These are phyloP conservation scores for Nannizzia gypsea DNA, from an alignment of 2,329 filamentous ascomycete species.

Conservation along the genomic window DNA sequence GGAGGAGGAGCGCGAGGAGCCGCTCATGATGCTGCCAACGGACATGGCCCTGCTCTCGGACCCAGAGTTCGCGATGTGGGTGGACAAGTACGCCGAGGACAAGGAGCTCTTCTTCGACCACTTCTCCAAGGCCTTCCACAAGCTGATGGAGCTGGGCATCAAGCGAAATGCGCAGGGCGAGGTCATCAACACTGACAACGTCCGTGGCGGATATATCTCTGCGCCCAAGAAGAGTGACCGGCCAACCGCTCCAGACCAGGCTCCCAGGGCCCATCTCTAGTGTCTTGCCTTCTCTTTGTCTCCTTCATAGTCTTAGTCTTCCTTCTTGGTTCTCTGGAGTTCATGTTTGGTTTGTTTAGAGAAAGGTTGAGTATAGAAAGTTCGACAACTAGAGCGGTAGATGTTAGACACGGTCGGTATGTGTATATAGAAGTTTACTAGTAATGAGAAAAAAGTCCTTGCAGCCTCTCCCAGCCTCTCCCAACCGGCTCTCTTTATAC, in stretches of 20 bases:
- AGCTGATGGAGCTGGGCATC: slow-evolving; percentile 51
- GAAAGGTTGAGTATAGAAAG: not conserved
- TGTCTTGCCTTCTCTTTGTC: not conserved
- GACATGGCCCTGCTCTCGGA: slow-evolving; percentile 50
- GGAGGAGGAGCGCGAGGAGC: slow-evolving; percentile 35
- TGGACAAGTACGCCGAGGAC: slow-evolving; percentile 48
- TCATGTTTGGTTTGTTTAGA: not conserved
- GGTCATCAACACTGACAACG: slow-evolving; percentile 47
- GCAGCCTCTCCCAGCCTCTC: not conserved
- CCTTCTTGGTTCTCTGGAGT: not conserved
- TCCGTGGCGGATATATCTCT: slow-evolving; percentile 44
- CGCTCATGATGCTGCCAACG: slow-evolving; percentile 56
- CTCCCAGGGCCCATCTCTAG: not conserved
- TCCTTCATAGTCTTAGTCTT: not conserved
- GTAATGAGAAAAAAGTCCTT: not conserved
- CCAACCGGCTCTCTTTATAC: no score
- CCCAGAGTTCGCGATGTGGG: slow-evolving; percentile 43
- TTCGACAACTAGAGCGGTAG: not conserved
- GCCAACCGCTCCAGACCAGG: slow-evolving; percentile 16
- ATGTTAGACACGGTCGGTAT: not conserved
- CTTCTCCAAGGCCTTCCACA: slow-evolving; percentile 48
- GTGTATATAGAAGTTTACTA: not conserved
- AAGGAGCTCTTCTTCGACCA: slow-evolving; percentile 52
- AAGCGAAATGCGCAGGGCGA: slow-evolving; percentile 41
- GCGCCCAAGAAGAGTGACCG: slow-evolving; percentile 46